Conservation (phyloP, 371 early-diverging fungal species). For the Capniomyces stellatus region DNA sequence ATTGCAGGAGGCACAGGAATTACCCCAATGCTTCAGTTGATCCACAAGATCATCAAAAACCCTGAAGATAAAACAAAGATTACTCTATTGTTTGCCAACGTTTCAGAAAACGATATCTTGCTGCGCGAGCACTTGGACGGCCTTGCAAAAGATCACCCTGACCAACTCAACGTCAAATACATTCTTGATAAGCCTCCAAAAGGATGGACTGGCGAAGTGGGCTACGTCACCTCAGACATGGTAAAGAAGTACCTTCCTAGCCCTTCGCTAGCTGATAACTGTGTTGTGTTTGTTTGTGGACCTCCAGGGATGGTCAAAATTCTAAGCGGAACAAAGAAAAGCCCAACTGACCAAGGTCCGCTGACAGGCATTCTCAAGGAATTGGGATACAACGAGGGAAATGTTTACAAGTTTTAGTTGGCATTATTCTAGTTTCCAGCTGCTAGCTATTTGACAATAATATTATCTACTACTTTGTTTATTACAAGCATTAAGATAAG, state of each 20-base stretch:
- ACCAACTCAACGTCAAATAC: constrained; percentile 63
- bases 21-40: constrained; percentile 78
- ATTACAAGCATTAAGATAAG: no score
- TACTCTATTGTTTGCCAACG: constrained; percentile 74
- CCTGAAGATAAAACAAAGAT: constrained; percentile 67
- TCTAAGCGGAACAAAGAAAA: constrained; percentile 71
- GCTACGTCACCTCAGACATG: constrained; percentile 48
- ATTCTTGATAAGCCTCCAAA: constrained; percentile 47
- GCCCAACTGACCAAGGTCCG: constrained; percentile 69
- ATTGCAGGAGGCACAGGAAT: constrained; percentile 85
- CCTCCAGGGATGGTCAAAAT: constrained; percentile 61
- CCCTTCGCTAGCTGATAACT: constrained; percentile 10
- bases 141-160: constrained; percentile 45
- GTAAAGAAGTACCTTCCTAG: constrained; percentile 42
- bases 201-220: constrained; percentile 45
- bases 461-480: no score
- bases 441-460: background rate
- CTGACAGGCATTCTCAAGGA: constrained; percentile 62
- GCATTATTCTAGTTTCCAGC: background rate
- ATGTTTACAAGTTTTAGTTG: constrained; percentile 78
- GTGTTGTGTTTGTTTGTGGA: constrained; percentile 77
- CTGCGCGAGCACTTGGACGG: constrained; percentile 58
- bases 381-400: constrained; percentile 50
- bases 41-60: constrained; percentile 44
- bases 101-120: constrained; percentile 69